Conservation (phyloP, 495 filamentous ascomycete genomes). For the Xylaria palmicola region DNA sequence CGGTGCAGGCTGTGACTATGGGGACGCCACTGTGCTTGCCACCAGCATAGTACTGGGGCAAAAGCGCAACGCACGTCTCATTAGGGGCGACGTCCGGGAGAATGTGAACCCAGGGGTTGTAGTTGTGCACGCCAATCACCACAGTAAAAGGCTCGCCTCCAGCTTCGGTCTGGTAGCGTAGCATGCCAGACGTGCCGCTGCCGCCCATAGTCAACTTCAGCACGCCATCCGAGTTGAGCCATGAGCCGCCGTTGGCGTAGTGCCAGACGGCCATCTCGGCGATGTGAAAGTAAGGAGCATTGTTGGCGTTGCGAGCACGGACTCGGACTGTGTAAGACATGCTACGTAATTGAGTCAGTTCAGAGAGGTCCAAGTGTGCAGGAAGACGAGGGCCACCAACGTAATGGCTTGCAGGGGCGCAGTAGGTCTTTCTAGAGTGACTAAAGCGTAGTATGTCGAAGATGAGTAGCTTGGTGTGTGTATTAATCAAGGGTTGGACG, state of each 20-base stretch:
- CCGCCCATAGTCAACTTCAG: neutral
- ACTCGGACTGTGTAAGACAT: slow-evolving; percentile 5
- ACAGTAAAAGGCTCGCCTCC: slow-evolving; percentile 1
- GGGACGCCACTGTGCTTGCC: slow-evolving; percentile 4
- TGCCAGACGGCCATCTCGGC: slow-evolving; percentile 9
- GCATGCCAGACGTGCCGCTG: slow-evolving; percentile 2
- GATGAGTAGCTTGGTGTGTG: neutral
- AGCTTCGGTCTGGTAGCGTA: neutral
- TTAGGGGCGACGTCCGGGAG: neutral
- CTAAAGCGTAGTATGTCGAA: neutral
- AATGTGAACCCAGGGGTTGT: neutral
- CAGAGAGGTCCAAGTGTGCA: neutral
- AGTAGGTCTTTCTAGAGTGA: neutral
- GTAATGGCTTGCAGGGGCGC: neutral
- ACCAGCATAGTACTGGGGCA: slow-evolving; percentile 5
- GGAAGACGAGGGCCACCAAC: neutral
- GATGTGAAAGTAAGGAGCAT: neutral
- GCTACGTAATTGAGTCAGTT: neutral
- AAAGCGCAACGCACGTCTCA: neutral
- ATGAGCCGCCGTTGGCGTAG: slow-evolving; percentile 4
- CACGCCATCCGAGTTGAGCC: neutral
- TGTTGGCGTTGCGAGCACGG: neutral
- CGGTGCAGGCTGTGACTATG: neutral
- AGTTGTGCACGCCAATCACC: slow-evolving; percentile 4
- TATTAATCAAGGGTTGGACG: no score